These are phyloP conservation scores for Fusarium nelsonii DNA, from an alignment of 2,329 filamentous ascomycete species.

Conservation along the genomic window DNA sequence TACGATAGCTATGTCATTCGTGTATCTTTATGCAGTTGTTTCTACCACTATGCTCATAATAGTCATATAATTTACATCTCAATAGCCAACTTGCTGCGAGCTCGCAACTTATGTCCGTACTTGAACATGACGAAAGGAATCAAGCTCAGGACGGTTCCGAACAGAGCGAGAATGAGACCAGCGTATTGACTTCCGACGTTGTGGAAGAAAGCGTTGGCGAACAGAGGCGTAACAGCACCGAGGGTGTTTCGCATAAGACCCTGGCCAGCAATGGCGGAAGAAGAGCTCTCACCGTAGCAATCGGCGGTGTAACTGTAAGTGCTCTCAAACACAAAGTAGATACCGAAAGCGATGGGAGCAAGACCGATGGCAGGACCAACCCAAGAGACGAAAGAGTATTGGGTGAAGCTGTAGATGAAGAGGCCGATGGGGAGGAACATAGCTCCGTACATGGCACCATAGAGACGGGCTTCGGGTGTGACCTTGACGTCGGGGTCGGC, in stretches of 20 bases:
- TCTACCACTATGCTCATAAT: not conserved
- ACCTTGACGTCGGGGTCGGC: slow-evolving; percentile 37
- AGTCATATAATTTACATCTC: slow-evolving; percentile 25
- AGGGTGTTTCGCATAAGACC: slow-evolving; percentile 42
- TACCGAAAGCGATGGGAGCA: slow-evolving; percentile 40
- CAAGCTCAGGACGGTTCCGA: slow-evolving; percentile 36
- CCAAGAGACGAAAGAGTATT: slow-evolving; percentile 37
- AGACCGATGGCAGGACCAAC: slow-evolving; percentile 36
- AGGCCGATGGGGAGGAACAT: slow-evolving; percentile 40
- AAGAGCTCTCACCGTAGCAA: slow-evolving; percentile 41
- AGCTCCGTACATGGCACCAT: slow-evolving; percentile 42
- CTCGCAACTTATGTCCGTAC: slow-evolving; percentile 35
- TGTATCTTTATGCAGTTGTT: not conserved
- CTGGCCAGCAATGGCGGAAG: slow-evolving; percentile 40
- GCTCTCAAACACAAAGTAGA: slow-evolving; percentile 42
- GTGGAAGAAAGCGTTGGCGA: slow-evolving; percentile 41
- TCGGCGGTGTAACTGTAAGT: slow-evolving; percentile 43
- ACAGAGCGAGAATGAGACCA: slow-evolving; percentile 37
- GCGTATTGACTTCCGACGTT: slow-evolving; percentile 42
- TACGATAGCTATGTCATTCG: not conserved
- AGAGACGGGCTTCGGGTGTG: slow-evolving; percentile 41
- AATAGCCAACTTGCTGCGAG: slow-evolving; percentile 41
- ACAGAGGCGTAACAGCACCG: slow-evolving; percentile 39
- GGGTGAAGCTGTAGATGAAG: slow-evolving; percentile 44
- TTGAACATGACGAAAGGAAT: slow-evolving; percentile 44